Base-by-base conservation (phyloP, 1,284 basidiomycete species). In the Porphyrellus sp. region DNA sequence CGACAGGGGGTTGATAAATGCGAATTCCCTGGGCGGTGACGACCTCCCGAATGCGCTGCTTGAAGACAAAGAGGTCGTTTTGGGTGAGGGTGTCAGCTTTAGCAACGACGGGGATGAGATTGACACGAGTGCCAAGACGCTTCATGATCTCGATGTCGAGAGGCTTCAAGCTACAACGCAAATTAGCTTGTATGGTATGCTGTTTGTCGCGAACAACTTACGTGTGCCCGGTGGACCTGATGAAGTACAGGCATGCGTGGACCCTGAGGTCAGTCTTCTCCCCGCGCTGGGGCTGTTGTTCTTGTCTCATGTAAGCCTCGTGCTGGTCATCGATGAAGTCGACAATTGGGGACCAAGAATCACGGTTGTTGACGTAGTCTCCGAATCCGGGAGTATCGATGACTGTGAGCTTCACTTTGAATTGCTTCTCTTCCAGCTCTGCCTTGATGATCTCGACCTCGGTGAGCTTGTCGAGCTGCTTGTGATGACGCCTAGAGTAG, bases 251-350 rank as follows among this genome's bases (percentile, higher is more conserved):
- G 74, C 97, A 99, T 2, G 95, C 94, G 69, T 99, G 96, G 9
- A 99, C 95, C 46, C 96, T 79, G 61, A 98, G 77, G 76, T 99
- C 96, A 42, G 89, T 91, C 80, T 98, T 98, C 63, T 96, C 91
- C 56, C 75, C 78, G 54, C 97, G 82, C 74, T 92, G 85, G 11
- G 97, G 97, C 73, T 99, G 97, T 75, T 99, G 97, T 75, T 99
- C 96, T 75, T 99, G 96, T 54, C 96, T 85, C 96, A 99, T 98
- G 76, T 96, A 99, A 28, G 91, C 89, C 74, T 99, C 97, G 72
- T 99, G 96, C 77, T 99, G 96, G 79, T 99, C 97, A 72, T 99
- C 97, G 65, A 99, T 93, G 72, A 99, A 99, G 73, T 99, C 96
- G 69, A 99, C 89, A 59, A 99, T 98, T 52, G 97, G 96, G 20